phyloP scores from a whole-genome alignment of 805 yeast species.

The Wickerhamiella hasegawae region DNA sequence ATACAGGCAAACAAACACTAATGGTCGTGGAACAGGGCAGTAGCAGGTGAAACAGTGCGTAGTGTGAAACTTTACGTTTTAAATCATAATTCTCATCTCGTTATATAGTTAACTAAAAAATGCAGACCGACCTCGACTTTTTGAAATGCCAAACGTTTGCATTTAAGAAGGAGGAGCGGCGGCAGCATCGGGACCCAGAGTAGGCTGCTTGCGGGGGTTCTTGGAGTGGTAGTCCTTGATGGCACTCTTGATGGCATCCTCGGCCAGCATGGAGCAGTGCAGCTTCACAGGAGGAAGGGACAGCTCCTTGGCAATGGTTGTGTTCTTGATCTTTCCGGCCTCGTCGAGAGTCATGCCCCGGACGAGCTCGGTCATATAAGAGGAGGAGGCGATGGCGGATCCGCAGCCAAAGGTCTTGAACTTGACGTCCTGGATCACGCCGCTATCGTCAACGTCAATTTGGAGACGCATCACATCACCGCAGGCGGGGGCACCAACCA shows the following conservation, averaged over 20 bases:
- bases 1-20: too few relatives aligned
- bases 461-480: slow-evolving; percentile 98
- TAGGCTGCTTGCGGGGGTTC: slow-evolving; percentile 38
- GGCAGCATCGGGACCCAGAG: slow-evolving; percentile 46
- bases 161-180: slow-evolving; percentile 12
- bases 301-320: slow-evolving; percentile 86
- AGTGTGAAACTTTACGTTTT: too few relatives aligned
- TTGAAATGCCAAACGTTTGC: too few relatives aligned
- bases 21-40: too few relatives aligned
- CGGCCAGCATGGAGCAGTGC: slow-evolving; percentile 98
- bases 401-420: slow-evolving; percentile 99
- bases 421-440: slow-evolving; percentile 84
- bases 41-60: too few relatives aligned
- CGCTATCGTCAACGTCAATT: slow-evolving; percentile 83
- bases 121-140: too few relatives aligned
- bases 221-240: slow-evolving; percentile 86
- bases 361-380: slow-evolving; percentile 88
- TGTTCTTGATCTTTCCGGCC: slow-evolving; percentile 83
- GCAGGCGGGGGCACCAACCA: slow-evolving; percentile 98
- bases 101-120: too few relatives aligned
- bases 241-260: slow-evolving; percentile 95
- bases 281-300: slow-evolving; percentile 92
- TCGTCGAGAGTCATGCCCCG: slow-evolving; percentile 90
- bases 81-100: too few relatives aligned
- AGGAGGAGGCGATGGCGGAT: slow-evolving; percentile 89